Base-by-base conservation (phyloP, 169 alveolate genomes). In the Plasmodium ovale region DNA sequence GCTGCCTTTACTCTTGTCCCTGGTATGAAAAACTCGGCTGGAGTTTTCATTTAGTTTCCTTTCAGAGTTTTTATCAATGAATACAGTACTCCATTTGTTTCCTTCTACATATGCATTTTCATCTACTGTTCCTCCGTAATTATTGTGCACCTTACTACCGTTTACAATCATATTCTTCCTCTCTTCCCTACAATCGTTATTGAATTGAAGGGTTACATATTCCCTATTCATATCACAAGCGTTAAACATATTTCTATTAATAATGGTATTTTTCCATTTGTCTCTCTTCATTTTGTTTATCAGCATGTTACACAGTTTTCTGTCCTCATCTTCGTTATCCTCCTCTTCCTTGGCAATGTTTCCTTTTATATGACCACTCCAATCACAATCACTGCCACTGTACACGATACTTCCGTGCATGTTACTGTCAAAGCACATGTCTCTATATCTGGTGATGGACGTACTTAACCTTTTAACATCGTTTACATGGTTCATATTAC, bases 181-280 rank as follows among this genome's bases (percentile, higher is more conserved):
- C 56, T 0, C 16, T 47, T 47, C 16, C 56, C 25, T 6, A 47
- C 25, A 47, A 47, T 47, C 16, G 23, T 21, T 14, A 14, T 47
- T 47, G 23, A 14, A 3, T 47, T n/a, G 2, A 47, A 14, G 9
- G 12, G 56, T 21, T 47, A 14, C 56, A 4, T 0, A n/a, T 14
- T 0, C 16, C 16, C 16, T 47, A 4, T 47, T 6, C 0, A 47
- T 21, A 6, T 47, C 56, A 29, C n/a, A n/a, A n/a, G n/a, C n/a
- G n/a, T n/a, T n/a, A n/a, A n/a, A n/a, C n/a, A n/a, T n/a, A n/a
- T 60, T 42, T 62, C 56, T 39, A 67, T 77, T 59, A 29, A 59
- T 62, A n/a, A 59, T 27, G 23, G 23, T 62, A 31, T 77, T 77
- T 67, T 77, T 77, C 47, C 47, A 39, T 3, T 59, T 44, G 19